These are phyloP conservation scores for Asterionellopsis glacialis DNA, from an alignment of 108 stramenopile genomes.

Conservation along the genomic window DNA sequence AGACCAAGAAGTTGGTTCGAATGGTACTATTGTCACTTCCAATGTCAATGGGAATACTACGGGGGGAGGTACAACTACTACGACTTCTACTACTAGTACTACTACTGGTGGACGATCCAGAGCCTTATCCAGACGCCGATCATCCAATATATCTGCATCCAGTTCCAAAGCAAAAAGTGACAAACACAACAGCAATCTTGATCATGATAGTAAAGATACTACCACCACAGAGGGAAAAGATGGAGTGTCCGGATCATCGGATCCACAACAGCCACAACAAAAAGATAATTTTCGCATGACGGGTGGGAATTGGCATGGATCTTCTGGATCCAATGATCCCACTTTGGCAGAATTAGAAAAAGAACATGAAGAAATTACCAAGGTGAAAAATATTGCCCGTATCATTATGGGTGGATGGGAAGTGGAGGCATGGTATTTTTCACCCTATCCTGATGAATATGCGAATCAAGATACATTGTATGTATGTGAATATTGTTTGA, in stretches of 20 bases:
- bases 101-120: too few species aligned
- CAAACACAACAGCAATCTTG: too few species aligned
- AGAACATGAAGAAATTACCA: slow-evolving; percentile 99
- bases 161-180: too few species aligned
- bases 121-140: too few species aligned
- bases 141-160: too few species aligned
- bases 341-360: slow-evolving; percentile 68
- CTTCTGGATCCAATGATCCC: slow-evolving; percentile 52
- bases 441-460: slow-evolving; percentile 94
- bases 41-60: too few species aligned
- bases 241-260: neutral
- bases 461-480: slow-evolving; percentile 72
- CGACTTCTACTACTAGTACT: too few species aligned
- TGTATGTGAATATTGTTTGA: slow-evolving; percentile 97
- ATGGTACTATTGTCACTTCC: slow-evolving; percentile 8
- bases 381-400: slow-evolving; percentile 96
- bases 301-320: slow-evolving; percentile 74
- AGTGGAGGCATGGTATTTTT: slow-evolving; percentile 98
- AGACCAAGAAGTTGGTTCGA: neutral
- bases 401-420: slow-evolving; percentile 90
- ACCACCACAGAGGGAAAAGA: neutral
- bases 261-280: slow-evolving; percentile 5
- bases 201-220: too few species aligned
- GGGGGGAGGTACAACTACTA: too few species aligned
- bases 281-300: slow-evolving; percentile 14